Conservation (phyloP, 2,329 filamentous ascomycete species). For the Calonectria pteridis region DNA sequence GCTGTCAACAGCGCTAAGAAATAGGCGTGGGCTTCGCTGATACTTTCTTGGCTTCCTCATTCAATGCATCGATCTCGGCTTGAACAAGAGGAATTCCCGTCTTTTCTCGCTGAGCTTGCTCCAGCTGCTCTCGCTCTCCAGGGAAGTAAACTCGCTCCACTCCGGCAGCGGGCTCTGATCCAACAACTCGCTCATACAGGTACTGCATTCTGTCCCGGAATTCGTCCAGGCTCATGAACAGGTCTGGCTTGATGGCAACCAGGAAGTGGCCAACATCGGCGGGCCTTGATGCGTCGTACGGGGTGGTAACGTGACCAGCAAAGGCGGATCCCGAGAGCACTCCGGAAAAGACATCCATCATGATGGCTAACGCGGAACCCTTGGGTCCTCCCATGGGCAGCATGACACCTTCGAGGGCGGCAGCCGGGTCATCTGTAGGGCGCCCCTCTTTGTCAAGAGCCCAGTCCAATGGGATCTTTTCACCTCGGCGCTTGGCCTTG, state of each 20-base stretch:
- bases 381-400: slow-evolving; percentile 89
- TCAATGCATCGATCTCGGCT: slow-evolving; percentile 67
- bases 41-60: slow-evolving; percentile 64
- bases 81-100: slow-evolving; percentile 71
- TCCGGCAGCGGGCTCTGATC: slow-evolving; percentile 65
- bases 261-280: slow-evolving; percentile 83
- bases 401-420: slow-evolving; percentile 83
- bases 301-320: slow-evolving; percentile 80
- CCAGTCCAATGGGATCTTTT: slow-evolving; percentile 80
- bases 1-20: background rate
- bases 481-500: slow-evolving; percentile 75
- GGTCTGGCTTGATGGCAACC: slow-evolving; percentile 78
- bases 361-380: slow-evolving; percentile 80
- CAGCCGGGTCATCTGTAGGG: slow-evolving; percentile 77
- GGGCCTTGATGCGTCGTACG: slow-evolving; percentile 77
- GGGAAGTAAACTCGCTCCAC: slow-evolving; percentile 72
- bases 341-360: slow-evolving; percentile 92
- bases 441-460: slow-evolving; percentile 78
- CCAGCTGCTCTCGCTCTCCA: slow-evolving; percentile 71
- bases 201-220: slow-evolving; percentile 73
- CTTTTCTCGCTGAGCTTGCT: slow-evolving; percentile 62
- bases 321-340: slow-evolving; percentile 83
- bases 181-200: slow-evolving; percentile 66
- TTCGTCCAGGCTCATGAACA: slow-evolving; percentile 78
- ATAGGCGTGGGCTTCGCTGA: slow-evolving; percentile 45